Evolutionary conservation across 2,329 filamentous ascomycete genomes (phyloP).

Genomic region (Ustilaginoidea virens): DNA sequence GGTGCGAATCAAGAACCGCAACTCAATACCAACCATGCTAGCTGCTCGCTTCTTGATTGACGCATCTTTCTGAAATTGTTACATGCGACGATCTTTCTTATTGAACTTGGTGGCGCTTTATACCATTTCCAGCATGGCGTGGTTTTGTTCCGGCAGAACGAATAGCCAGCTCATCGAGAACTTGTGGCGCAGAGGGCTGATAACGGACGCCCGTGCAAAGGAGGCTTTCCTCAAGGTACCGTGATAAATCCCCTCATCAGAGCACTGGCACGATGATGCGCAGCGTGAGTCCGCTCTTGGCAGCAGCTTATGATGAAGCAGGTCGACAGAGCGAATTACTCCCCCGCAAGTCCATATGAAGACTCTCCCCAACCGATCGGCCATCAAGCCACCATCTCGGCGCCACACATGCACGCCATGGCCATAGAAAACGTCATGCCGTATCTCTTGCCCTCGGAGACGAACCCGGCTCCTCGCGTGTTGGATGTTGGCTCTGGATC

Average conservation of each 20-base stretch:
- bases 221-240: conserved; percentile 50
- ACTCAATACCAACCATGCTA: too few species aligned
- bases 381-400: conserved; percentile 39
- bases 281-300: too few species aligned
- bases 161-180: conserved; percentile 70
- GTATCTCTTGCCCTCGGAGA: conserved; percentile 21
- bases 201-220: conserved; percentile 56
- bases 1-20: too few species aligned
- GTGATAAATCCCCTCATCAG: too few species aligned
- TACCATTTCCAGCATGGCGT: conserved; percentile 67
- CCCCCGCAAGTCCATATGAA: conserved; percentile 52
- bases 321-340: conserved; percentile 83
- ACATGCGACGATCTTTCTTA: too few species aligned
- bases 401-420: conserved; percentile 45
- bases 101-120: too few species aligned
- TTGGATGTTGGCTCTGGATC: conserved; percentile 64
- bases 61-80: too few species aligned
- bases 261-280: too few species aligned
- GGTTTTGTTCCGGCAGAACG: conserved; percentile 63
- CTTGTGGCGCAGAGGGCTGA: conserved; percentile 54
- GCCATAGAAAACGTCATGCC: conserved; percentile 34
- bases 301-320: too few species aligned
- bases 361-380: conserved; percentile 42
- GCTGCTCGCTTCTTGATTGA: too few species aligned
- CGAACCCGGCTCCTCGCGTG: conserved; percentile 31